These are phyloP conservation scores for Dactylellina haptotyla DNA, from an alignment of 2,329 filamentous ascomycete genomes.

Conservation along the genomic window DNA sequence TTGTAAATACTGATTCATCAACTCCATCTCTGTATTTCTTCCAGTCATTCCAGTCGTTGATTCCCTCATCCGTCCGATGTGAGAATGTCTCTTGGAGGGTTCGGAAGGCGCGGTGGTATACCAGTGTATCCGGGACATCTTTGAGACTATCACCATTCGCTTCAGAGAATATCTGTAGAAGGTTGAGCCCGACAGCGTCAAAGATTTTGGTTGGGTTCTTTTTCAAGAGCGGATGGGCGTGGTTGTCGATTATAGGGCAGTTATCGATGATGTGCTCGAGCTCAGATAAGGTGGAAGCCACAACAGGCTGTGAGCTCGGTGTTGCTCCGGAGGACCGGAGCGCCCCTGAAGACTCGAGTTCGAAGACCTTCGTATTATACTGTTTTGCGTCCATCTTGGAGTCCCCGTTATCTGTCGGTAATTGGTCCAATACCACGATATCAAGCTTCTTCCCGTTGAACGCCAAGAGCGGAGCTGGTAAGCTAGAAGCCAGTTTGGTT, in stretches of 20 bases:
- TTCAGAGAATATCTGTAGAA: constrained; percentile 76
- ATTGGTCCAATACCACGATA: background rate
- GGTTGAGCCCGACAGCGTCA: constrained; percentile 53
- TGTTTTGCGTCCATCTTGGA: background rate
- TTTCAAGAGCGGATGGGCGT: constrained; percentile 75
- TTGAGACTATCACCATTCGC: constrained; percentile 75
- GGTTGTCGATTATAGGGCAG: constrained; percentile 77
- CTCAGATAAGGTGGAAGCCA: constrained; percentile 45
- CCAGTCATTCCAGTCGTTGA: constrained; percentile 73
- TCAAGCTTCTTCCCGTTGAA: no score
- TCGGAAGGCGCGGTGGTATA: constrained; percentile 75
- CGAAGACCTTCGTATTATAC: background rate
- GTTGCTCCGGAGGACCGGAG: constrained; percentile 5
- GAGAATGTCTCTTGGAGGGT: constrained; percentile 66
- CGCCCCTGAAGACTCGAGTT: background rate
- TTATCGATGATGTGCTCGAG: constrained; percentile 62
- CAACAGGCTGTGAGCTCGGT: background rate
- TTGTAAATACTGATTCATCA: constrained; percentile 69
- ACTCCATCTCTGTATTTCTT: constrained; percentile 61
- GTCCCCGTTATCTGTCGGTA: background rate
- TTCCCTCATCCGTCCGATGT: constrained; percentile 61
- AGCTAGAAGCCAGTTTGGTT: no score
- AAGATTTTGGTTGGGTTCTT: constrained; percentile 60
- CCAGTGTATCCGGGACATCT: constrained; percentile 71
- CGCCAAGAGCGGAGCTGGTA: no score